Evolutionary conservation across 441 rosid genomes (phyloP).

Genomic region (Geranium incanum): DNA sequence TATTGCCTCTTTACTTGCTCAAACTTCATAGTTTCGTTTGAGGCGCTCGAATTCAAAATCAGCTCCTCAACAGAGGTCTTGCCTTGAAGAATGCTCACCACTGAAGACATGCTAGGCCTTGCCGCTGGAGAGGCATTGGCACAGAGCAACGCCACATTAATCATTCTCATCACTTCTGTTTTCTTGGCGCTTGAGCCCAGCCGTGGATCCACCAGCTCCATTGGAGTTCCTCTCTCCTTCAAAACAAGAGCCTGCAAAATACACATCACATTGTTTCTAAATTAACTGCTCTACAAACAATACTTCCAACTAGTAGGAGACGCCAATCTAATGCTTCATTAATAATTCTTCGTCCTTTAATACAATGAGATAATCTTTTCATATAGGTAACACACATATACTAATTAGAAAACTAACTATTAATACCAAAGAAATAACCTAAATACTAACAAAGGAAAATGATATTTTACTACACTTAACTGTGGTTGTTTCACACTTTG

Average conservation of each 20-base stretch:
- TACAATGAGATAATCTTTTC: too few species aligned
- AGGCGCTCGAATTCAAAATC: constrained; percentile 19
- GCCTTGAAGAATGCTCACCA: constrained; percentile 69
- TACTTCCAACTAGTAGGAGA: too few species aligned
- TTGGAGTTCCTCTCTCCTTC: constrained; percentile 38
- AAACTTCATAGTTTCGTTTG: constrained; percentile 22
- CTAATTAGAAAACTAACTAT: too few species aligned
- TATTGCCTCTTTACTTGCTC: constrained; percentile 37
- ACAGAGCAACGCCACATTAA: constrained; percentile 49
- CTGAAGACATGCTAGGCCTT: constrained; percentile 62
- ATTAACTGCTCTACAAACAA: neutral
- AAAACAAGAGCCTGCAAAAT: constrained; percentile 40
- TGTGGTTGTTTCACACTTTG: too few species aligned
- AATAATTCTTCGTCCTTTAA: too few species aligned
- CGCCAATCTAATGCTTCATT: too few species aligned
- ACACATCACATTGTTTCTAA: neutral
- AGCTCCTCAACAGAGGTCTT: constrained; percentile 28
- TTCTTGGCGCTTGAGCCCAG: constrained; percentile 39
- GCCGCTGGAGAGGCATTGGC: constrained; percentile 34
- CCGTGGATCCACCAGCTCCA: constrained; percentile 45
- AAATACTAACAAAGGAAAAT: too few species aligned
- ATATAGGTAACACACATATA: too few species aligned
- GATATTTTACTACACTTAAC: too few species aligned
- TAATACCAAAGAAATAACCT: too few species aligned
- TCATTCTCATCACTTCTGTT: constrained; percentile 45